phyloP scores from a whole-genome alignment of 1,139 yeast genomes.

The Diutina mesorugosa region DNA sequence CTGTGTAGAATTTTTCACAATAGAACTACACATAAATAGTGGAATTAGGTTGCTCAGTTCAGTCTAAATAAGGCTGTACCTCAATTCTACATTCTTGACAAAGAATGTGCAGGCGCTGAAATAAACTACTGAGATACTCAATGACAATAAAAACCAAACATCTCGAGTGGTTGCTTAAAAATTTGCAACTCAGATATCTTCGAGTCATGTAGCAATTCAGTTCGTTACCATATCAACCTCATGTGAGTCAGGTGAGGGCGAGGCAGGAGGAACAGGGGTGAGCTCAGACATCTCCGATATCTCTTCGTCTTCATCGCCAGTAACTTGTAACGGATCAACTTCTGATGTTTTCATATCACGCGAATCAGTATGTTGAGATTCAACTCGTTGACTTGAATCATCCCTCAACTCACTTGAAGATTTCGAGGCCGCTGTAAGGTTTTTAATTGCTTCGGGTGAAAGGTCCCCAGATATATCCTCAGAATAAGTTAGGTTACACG shows the following conservation, averaged over 20 bases:
- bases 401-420: not conserved
- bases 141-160: too few relatives aligned
- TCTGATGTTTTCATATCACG: not conserved
- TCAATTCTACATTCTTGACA: too few relatives aligned
- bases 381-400: not conserved
- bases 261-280: not conserved
- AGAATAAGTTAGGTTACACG: constrained; percentile 21
- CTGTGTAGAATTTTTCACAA: too few relatives aligned
- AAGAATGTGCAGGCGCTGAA: too few relatives aligned
- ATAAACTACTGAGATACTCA: too few relatives aligned
- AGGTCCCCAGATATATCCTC: constrained; percentile 13
- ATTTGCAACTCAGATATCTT: too few relatives aligned
- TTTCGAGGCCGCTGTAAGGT: not conserved
- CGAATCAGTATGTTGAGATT: not conserved
- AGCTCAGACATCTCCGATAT: not conserved
- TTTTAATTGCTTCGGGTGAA: not conserved
- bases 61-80: too few relatives aligned
- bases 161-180: too few relatives aligned
- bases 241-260: not conserved
- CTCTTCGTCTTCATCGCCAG: not conserved
- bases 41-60: too few relatives aligned
- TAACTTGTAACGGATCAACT: not conserved
- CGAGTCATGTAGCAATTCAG: too few relatives aligned
- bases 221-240: too few relatives aligned
- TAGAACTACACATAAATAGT: too few relatives aligned